These are phyloP conservation scores for Gossypium aridum DNA, from an alignment of 441 rosid species.

Conservation along the genomic window DNA sequence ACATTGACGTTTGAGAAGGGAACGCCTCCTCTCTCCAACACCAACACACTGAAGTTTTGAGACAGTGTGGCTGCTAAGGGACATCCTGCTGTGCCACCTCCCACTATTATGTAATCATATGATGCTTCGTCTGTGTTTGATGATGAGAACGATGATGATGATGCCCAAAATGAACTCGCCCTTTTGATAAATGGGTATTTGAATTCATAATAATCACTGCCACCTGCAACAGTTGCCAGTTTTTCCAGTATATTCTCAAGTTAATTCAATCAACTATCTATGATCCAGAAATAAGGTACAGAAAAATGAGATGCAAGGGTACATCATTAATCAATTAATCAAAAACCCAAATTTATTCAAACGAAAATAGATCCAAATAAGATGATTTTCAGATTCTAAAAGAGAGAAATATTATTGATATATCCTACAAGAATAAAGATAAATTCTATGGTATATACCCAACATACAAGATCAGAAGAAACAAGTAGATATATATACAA, in stretches of 20 bases:
- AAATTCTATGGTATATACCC: too few species aligned
- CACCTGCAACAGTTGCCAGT: slow-evolving; percentile 18
- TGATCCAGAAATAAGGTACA: not conserved
- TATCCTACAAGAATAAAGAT: too few species aligned
- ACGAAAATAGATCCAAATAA: not conserved
- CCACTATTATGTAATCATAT: slow-evolving; percentile 77
- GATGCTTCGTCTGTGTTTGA: slow-evolving; percentile 29
- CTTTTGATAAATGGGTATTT: slow-evolving; percentile 60
- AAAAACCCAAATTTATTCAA: not conserved
- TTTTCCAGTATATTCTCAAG: not conserved
- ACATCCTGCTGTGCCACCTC: slow-evolving; percentile 95
- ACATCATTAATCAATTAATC: too few species aligned
- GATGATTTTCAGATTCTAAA: not conserved
- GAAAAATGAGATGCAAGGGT: not conserved
- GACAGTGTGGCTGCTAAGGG: slow-evolving; percentile 88
- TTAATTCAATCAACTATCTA: not conserved
- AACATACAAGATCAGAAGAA: too few species aligned
- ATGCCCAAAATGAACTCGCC: slow-evolving; percentile 62
- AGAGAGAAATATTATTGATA: not conserved
- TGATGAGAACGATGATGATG: slow-evolving; percentile 41
- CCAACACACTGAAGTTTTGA: slow-evolving; percentile 56
- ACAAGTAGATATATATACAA: not conserved
- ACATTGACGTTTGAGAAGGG: slow-evolving; percentile 79
- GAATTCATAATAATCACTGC: slow-evolving; percentile 22
- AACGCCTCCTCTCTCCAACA: slow-evolving; percentile 87